Conservation (phyloP, 2,329 filamentous ascomycete genomes). For the Ophiocordyceps camponoti-floridani region DNA sequence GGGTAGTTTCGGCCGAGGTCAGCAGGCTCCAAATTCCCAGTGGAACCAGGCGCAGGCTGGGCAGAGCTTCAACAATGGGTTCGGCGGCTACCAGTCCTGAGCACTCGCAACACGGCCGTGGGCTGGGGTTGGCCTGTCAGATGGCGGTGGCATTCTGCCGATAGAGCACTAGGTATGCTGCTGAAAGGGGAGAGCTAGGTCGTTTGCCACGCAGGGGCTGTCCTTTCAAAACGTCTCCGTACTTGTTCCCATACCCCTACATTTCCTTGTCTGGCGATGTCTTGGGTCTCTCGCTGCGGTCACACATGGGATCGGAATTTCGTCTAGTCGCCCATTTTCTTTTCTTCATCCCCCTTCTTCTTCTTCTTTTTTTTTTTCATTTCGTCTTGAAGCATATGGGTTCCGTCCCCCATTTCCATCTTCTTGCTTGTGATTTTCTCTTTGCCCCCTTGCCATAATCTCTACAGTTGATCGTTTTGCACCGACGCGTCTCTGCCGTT, state of each 20-base stretch:
- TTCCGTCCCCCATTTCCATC: conserved; percentile 8
- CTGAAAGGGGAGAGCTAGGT: conserved; percentile 3
- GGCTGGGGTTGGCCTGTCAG: conserved; percentile 2
- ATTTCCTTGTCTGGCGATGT: conserved; percentile 3
- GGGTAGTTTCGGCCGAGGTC: conserved; percentile 70
- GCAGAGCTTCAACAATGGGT: conserved; percentile 42
- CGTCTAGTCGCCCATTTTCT: background rate
- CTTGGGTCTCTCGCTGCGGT: background rate
- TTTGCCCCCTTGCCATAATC: conserved; percentile 2
- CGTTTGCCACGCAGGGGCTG: conserved; percentile 2
- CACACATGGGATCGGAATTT: background rate
- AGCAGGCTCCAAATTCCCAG: conserved; percentile 36
- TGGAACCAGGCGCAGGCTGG: conserved; percentile 33
- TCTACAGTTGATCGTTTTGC: conserved; percentile 1
- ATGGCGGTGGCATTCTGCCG: conserved; percentile 5
- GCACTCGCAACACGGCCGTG: conserved; percentile 6
- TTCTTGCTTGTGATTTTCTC: conserved; percentile 8
- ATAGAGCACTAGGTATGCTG: conserved; percentile 1
- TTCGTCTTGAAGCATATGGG: conserved; percentile 1
- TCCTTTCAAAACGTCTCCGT: conserved; percentile 5
- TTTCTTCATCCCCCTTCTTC: background rate
- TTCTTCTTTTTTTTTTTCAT: background rate
- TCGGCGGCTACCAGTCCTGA: conserved; percentile 45
- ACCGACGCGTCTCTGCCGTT: background rate
- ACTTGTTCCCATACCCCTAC: conserved; percentile 6